Conservation (phyloP, 2,329 filamentous ascomycete genomes). For the Arachnomyces sp. region DNA sequence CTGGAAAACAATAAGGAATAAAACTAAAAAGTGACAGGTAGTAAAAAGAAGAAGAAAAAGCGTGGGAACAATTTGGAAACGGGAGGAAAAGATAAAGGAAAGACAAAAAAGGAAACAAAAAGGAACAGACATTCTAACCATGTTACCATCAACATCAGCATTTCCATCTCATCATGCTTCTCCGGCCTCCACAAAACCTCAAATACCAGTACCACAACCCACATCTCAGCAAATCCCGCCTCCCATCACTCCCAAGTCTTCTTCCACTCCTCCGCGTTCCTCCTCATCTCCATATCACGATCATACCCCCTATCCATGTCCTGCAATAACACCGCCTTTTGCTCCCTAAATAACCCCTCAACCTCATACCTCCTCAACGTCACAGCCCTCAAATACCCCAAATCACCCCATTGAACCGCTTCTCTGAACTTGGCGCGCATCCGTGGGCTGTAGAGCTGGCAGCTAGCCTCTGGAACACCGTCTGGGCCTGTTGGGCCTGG, state of each 20-base stretch:
- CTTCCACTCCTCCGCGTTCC: conserved; percentile 46
- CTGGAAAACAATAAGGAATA: neutral
- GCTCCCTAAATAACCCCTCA: conserved; percentile 53
- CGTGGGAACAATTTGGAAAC: neutral
- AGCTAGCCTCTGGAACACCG: conserved; percentile 42
- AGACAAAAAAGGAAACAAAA: conserved; percentile 1
- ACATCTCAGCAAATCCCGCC: neutral
- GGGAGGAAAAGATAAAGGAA: neutral
- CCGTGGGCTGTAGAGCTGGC: conserved; percentile 71
- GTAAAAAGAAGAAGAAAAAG: neutral
- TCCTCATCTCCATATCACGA: conserved; percentile 39
- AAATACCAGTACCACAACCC: neutral
- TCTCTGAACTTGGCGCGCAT: conserved; percentile 69
- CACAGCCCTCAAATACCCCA: conserved; percentile 55
- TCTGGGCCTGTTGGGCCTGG: conserved; percentile 23
- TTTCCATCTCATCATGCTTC: neutral
- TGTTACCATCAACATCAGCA: neutral
- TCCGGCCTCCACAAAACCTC: too few species aligned
- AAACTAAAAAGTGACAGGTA: conserved; percentile 1
- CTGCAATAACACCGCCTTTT: conserved; percentile 46
- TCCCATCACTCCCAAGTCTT: conserved; percentile 39
- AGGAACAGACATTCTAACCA: neutral
- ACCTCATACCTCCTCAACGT: conserved; percentile 52
- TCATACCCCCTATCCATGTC: conserved; percentile 55
- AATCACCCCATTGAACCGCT: conserved; percentile 60